Evolutionary conservation across 768 basidiomycete genomes (phyloP).

Genomic region (Calocybe gangraenosa): DNA sequence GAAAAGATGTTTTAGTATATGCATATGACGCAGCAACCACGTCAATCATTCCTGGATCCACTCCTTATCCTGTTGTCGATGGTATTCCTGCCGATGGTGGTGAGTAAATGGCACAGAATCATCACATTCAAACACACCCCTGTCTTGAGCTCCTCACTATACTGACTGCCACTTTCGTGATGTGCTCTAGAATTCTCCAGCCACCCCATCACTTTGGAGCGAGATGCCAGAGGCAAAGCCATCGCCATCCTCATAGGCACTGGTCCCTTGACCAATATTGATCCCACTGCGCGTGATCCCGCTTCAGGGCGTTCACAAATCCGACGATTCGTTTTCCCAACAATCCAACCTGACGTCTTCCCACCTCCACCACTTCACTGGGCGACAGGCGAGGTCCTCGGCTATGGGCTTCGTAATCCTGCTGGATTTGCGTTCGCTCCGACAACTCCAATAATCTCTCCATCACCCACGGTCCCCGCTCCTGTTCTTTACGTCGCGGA

Average conservation of each 20-base stretch:
- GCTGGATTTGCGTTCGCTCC: slow-evolving; percentile 33
- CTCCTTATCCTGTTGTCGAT: slow-evolving; percentile 20
- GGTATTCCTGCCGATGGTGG: slow-evolving; percentile 36
- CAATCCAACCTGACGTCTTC: slow-evolving; percentile 4
- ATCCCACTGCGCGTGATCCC: slow-evolving; percentile 36
- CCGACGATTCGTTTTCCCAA: slow-evolving; percentile 25
- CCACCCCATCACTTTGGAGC: slow-evolving; percentile 32
- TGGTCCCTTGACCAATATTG: slow-evolving; percentile 36
- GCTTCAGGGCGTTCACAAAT: slow-evolving; percentile 39
- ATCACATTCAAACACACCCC: too few species aligned
- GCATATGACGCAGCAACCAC: slow-evolving; percentile 27
- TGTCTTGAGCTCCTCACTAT: too few species aligned
- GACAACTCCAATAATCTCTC: slow-evolving; percentile 10
- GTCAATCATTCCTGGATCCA: slow-evolving; percentile 16
- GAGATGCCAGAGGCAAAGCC: slow-evolving; percentile 3
- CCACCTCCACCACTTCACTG: slow-evolving; percentile 18
- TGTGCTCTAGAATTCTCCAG: slow-evolving; percentile 33
- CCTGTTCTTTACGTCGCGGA: slow-evolving; percentile 32
- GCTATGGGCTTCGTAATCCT: slow-evolving; percentile 40
- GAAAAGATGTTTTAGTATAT: slow-evolving; percentile 28
- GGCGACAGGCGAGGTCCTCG: slow-evolving; percentile 29
- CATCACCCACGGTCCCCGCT: background rate
- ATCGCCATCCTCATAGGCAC: slow-evolving; percentile 30
- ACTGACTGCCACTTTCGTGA: too few species aligned
- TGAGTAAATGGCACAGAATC: slow-evolving; percentile 13